Percentiles rank a stretch among this genome's conserved stretches.
phyloP scores from a whole-genome alignment of 345 rosid genomes.

The Rhodomyrtus tomentosa region DNA sequence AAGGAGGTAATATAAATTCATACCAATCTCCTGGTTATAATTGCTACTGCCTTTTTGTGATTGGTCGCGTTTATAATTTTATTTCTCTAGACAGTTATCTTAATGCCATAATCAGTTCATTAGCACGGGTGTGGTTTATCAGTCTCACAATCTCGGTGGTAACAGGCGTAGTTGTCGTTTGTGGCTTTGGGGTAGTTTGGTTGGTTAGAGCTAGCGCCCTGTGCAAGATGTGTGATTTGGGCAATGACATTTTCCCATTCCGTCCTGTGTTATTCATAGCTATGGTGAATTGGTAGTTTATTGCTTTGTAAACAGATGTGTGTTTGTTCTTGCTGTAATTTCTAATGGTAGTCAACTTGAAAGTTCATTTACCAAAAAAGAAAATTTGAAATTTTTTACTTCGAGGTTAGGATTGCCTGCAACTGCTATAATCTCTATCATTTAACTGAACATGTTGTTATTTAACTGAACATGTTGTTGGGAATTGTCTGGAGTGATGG shows the following conservation, averaged over 20 bases:
- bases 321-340: not conserved
- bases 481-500: not conserved
- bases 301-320: not conserved
- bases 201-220: not conserved
- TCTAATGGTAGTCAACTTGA: not conserved
- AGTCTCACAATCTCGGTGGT: not conserved
- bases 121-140: not conserved
- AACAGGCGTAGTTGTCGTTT: not conserved
- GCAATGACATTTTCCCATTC: not conserved
- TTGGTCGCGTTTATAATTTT: not conserved
- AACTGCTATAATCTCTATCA: not conserved
- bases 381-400: not conserved
- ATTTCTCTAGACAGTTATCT: not conserved
- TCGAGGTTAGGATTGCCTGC: not conserved
- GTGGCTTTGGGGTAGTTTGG: not conserved
- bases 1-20: constrained; percentile 42
- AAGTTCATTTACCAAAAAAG: not conserved
- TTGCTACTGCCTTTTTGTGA: not conserved
- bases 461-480: no score
- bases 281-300: not conserved
- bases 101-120: not conserved
- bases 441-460: no score
- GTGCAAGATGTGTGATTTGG: not conserved
- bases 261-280: not conserved
- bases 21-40: not conserved